Base-by-base conservation (phyloP, 163 green algal genomes). In the Chlorella variabilis region DNA sequence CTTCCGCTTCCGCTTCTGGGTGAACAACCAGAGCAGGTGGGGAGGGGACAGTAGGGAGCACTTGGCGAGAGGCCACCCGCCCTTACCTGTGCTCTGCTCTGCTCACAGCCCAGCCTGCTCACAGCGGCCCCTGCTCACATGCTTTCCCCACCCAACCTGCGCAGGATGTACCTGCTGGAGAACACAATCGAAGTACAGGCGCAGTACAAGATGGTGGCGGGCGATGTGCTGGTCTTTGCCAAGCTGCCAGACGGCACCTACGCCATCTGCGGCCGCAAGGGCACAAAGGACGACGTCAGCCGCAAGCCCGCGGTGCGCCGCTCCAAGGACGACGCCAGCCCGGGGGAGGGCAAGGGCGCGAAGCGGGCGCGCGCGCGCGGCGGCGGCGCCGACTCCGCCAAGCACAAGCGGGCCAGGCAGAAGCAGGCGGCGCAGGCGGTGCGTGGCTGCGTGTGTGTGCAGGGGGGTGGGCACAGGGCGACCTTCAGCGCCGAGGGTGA, bases 191-290 rank as follows among this genome's bases (percentile, higher is more conserved):
- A 91, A 67, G 84, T 96, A 63, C 88, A 94, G 71, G 65, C 89
- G 42, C 86, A 89, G 62, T 96, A 91, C 82, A 82, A 89, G 18
- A 81, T 85, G 84, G 69, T 23, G 48, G 89, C 92, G 34, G 93
- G 93, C 13, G 94, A 98, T 71, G 93, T 98, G 18, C 91, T 98
- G 48, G 88, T 96, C 49, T 98, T 98, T 89, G 90, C 87, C 9
- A 89, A 93, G 78, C 88, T 90, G 49, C 71, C 80, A 7, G 88
- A 94, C 34, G 83, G 80, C 23, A 63, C 45, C n/a, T 80, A 85
- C 71, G 68, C 83, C 31, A 62, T 88, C 31, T 38, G 20, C 39
- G 85, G 76, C 3, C 61, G 83, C 23, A 77, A 83, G 63, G 73
- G 73, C 38, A 88, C 78, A 38, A 83, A 76, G 49, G 56, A 76